Evolutionary conservation across 2,329 filamentous ascomycete genomes (phyloP).

Genomic region (Aschersonia sp.): DNA sequence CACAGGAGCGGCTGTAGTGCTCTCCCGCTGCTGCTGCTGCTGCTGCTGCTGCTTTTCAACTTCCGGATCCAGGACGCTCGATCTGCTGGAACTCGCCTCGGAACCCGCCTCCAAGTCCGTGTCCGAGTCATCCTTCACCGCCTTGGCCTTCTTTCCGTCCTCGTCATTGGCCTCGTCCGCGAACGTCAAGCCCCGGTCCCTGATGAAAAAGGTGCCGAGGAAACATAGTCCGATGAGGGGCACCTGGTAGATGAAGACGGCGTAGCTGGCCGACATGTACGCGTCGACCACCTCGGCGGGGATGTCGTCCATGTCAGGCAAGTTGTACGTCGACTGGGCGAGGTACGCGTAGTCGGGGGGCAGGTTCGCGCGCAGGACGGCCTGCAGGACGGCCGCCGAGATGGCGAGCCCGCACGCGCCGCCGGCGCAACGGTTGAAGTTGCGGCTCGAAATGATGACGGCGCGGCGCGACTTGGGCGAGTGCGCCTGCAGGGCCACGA

Average conservation of each 20-base stretch:
- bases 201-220: constrained; percentile 24
- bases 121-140: not conserved
- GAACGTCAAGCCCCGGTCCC: constrained; percentile 29
- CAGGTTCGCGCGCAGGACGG: constrained; percentile 11
- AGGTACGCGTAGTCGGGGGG: constrained; percentile 12
- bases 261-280: constrained; percentile 36
- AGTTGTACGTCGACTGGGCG: constrained; percentile 14
- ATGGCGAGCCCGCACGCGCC: constrained; percentile 41
- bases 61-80: not conserved
- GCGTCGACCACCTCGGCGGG: constrained; percentile 14
- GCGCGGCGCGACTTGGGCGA: constrained; percentile 40
- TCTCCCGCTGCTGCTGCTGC: not conserved
- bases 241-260: constrained; percentile 41
- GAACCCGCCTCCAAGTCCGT: not conserved
- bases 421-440: constrained; percentile 46
- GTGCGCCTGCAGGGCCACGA: constrained; percentile 36
- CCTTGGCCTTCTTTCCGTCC: not conserved
- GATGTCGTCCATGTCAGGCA: constrained; percentile 8
- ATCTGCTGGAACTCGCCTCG: not conserved
- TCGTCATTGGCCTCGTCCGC: constrained; percentile 1
- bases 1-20: not conserved
- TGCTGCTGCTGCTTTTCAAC: not conserved
- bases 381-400: constrained; percentile 33
- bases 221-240: constrained; percentile 20
- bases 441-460: constrained; percentile 46